Conservation (phyloP, 2,329 filamentous ascomycete genomes). For the Macrophomina tecta region DNA sequence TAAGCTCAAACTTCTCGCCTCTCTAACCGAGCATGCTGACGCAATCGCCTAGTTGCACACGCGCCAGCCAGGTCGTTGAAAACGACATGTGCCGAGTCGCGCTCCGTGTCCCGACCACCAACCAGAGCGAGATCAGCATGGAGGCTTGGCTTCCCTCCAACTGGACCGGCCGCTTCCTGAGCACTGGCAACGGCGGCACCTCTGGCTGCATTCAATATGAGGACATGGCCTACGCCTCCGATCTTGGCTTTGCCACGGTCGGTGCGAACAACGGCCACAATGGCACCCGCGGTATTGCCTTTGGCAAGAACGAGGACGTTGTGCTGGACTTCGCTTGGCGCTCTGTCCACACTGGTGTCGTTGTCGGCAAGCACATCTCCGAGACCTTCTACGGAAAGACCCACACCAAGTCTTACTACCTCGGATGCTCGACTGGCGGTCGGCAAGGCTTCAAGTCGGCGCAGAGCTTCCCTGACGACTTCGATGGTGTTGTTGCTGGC, state of each 20-base stretch:
- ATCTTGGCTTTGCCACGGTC: constrained; percentile 48
- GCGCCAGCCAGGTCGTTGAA: constrained; percentile 43
- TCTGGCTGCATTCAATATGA: constrained; percentile 48
- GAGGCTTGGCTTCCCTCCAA: constrained; percentile 53
- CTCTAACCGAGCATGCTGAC: neutral
- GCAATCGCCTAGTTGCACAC: constrained; percentile 35
- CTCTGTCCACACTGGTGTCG: constrained; percentile 49
- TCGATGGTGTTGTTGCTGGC: constrained; percentile 46
- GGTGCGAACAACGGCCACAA: constrained; percentile 53
- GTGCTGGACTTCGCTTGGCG: constrained; percentile 57
- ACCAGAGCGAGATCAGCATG: constrained; percentile 49
- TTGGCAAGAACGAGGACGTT: constrained; percentile 50
- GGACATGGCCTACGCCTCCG: constrained; percentile 47
- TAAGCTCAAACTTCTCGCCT: neutral
- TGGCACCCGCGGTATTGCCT: constrained; percentile 52
- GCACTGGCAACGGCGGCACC: constrained; percentile 50
- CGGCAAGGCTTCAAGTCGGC: constrained; percentile 40
- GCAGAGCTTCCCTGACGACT: constrained; percentile 44
- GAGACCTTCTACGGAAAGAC: constrained; percentile 48
- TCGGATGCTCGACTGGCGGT: constrained; percentile 46
- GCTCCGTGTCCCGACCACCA: constrained; percentile 50
- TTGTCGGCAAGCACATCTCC: constrained; percentile 50
- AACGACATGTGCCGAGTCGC: constrained; percentile 51
- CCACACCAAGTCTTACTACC: constrained; percentile 49
- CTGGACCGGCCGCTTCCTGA: constrained; percentile 49